Base-by-base conservation (phyloP, 2,329 filamentous ascomycete species). In the Laburnicola sp. region DNA sequence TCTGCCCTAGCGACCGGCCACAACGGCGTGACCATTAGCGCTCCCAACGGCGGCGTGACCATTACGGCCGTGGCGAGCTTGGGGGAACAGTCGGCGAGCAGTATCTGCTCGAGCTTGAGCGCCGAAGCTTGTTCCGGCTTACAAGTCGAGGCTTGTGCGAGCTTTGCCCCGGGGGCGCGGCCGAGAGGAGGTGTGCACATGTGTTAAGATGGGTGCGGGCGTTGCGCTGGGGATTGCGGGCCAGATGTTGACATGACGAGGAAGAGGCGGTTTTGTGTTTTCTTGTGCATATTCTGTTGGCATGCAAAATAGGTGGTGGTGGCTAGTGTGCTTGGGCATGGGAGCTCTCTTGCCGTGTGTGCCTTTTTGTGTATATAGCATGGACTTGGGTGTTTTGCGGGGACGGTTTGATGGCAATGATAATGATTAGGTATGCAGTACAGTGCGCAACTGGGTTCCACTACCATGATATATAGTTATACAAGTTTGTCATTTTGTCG, bases 11-110 rank as follows among this genome's bases (percentile, higher is more conserved):
- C 76, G 25, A 78, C 75, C n/a, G 70, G 71, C 40, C 74, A 73
- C 2, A 76, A 79, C 46, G 80, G 77, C 26, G 78, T 83, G 27
- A 82, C 80, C 1, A 70, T 83, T 23, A 75, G 68, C 2, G 80
- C 76, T 6, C 70, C 71, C 2, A 78, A 77, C n/a, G 76, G 69
- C 11, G 80, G 80, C 11, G 73, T 76, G 8, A 82, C 80, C 5
- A 76, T 81, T 9, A 75, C 75, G 2, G 71, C 76, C 8, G 71
- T 76, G 8, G 58, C 68, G 39, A 69, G 68, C 42, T 31, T 71
- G 42, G 69, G 68, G 1, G 27, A 45, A 4, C 44, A 55, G 43
- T 64, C 62, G 2, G 70, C 70, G n/a, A 62, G 57, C 46, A 54
- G 51, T 27, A 63, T 73, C 27, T 73, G 70, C 44, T 51, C 57